Percentiles rank a stretch among this genome's conserved stretches.
phyloP scores from a whole-genome alignment of 106 monocot genomes.

The Dioscorea dumetorum region DNA sequence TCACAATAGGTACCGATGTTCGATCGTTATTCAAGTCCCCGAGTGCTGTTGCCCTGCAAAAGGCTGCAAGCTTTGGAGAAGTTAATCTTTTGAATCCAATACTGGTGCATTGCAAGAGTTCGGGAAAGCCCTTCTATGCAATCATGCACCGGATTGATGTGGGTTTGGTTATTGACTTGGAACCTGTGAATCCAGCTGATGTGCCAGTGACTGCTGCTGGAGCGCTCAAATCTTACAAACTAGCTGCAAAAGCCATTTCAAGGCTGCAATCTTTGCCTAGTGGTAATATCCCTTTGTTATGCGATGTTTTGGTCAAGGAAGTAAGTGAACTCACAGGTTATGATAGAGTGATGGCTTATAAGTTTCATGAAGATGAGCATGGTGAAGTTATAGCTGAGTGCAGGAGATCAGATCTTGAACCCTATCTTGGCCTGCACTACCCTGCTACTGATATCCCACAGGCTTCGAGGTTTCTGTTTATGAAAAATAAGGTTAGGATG shows the following conservation, averaged over 20 bases:
- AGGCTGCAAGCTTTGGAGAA: slow-evolving; percentile 61
- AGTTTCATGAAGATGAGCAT: slow-evolving; percentile 94
- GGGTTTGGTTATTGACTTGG: slow-evolving; percentile 78
- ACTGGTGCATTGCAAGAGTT: slow-evolving; percentile 60
- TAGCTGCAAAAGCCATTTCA: slow-evolving; percentile 81
- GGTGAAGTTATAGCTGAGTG: slow-evolving; percentile 86
- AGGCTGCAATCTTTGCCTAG: slow-evolving; percentile 75
- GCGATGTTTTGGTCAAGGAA: slow-evolving; percentile 73
- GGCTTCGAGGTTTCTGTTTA: slow-evolving; percentile 88
- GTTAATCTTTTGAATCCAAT: slow-evolving; percentile 78
- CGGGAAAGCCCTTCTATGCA: slow-evolving; percentile 86
- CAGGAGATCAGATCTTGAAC: slow-evolving; percentile 52
- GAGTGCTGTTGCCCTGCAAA: slow-evolving; percentile 50
- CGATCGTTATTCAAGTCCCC: slow-evolving; percentile 51
- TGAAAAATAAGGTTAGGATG: slow-evolving; percentile 94
- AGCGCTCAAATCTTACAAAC: slow-evolving; percentile 74
- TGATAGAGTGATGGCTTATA: slow-evolving; percentile 89
- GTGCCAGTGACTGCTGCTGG: slow-evolving; percentile 66
- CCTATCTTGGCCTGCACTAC: slow-evolving; percentile 87
- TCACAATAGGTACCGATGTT: slow-evolving; percentile 56
- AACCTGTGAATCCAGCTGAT: slow-evolving; percentile 82
- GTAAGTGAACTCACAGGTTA: slow-evolving; percentile 77
- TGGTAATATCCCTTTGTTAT: slow-evolving; percentile 64
- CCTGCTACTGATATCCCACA: slow-evolving; percentile 96
- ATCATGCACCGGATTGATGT: slow-evolving; percentile 62